Evolutionary conservation across 1,284 basidiomycete species (phyloP).

Genomic region (Microbotryum silenes-acaulis): DNA sequence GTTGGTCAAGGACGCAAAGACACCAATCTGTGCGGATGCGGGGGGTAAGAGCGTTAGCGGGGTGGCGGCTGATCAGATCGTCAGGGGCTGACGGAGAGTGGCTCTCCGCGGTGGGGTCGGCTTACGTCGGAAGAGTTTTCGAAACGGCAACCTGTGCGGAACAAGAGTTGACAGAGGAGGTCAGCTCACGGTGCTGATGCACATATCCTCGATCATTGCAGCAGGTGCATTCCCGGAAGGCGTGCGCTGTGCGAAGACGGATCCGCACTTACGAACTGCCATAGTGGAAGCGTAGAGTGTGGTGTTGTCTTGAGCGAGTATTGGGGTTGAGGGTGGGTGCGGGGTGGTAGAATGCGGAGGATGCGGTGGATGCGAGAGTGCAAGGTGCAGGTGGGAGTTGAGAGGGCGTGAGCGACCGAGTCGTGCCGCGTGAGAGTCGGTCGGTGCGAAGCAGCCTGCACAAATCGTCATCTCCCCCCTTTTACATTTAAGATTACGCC

Average conservation of each 20-base stretch:
- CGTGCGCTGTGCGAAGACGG: no score
- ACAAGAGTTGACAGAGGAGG: constrained; percentile 1
- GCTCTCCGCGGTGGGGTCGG: neutral
- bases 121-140: constrained; percentile 97
- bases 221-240: no score
- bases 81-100: neutral
- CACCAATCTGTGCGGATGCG: constrained; percentile 31
- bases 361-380: neutral
- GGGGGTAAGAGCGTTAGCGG: neutral
- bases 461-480: no score
- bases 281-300: constrained; percentile 36
- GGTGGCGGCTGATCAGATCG: no score
- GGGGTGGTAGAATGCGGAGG: no score
- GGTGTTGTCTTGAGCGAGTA: no score
- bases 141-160: constrained; percentile 50
- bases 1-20: constrained; percentile 77
- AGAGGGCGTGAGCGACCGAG: neutral
- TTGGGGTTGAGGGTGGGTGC: no score
- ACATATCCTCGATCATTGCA: no score
- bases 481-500: no score
- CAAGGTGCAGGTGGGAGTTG: neutral
- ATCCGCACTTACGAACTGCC: constrained; percentile 46
- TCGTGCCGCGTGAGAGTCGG: no score
- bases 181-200: no score
- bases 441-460: no score